phyloP scores from a whole-genome alignment of 306 rosid species.

The Begonia masoniana region DNA sequence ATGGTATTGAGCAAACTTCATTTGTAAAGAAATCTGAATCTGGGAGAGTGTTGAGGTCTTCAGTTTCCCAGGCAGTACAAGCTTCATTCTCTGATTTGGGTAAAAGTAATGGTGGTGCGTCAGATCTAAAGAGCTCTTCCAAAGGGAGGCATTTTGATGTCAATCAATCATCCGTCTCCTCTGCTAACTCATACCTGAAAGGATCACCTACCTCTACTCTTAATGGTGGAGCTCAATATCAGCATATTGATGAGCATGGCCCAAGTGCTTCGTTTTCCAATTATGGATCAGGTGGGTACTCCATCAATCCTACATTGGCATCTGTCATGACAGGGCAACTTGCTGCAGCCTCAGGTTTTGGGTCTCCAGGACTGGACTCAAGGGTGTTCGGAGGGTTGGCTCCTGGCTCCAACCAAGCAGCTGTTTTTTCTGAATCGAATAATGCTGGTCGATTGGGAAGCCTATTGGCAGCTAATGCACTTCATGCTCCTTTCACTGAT shows the following conservation, averaged over 20 bases:
- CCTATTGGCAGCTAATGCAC: slow-evolving; percentile 50
- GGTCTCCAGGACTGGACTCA: slow-evolving; percentile 59
- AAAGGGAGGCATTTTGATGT: slow-evolving; percentile 45
- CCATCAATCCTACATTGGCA: slow-evolving; percentile 57
- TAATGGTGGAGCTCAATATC: slow-evolving; percentile 60
- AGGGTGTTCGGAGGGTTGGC: slow-evolving; percentile 47
- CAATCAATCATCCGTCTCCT: slow-evolving; percentile 33
- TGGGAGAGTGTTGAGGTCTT: slow-evolving; percentile 24
- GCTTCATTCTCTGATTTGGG: slow-evolving; percentile 33
- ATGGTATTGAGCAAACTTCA: slow-evolving; percentile 45
- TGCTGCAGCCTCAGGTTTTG: slow-evolving; percentile 63
- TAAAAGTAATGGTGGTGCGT: slow-evolving; percentile 36
- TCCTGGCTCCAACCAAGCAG: slow-evolving; percentile 35
- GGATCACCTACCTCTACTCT: slow-evolving; percentile 50
- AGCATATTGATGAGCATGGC: slow-evolving; percentile 35
- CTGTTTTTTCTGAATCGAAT: slow-evolving; percentile 48
- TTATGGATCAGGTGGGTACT: slow-evolving; percentile 55
- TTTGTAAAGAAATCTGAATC: slow-evolving; percentile 63
- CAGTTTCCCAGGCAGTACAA: slow-evolving; percentile 22
- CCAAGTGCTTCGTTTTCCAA: slow-evolving; percentile 44
- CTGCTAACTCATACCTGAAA: slow-evolving; percentile 36
- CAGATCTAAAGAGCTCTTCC: slow-evolving; percentile 16
- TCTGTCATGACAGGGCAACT: slow-evolving; percentile 80
- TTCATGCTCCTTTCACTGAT: slow-evolving; percentile 72
- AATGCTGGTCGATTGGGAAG: slow-evolving; percentile 53